Evolutionary conservation across 2,329 filamentous ascomycete genomes (phyloP), one percentile per base, ranked within the genome.

Genomic region (Geoglossum cookeanum): DNA sequence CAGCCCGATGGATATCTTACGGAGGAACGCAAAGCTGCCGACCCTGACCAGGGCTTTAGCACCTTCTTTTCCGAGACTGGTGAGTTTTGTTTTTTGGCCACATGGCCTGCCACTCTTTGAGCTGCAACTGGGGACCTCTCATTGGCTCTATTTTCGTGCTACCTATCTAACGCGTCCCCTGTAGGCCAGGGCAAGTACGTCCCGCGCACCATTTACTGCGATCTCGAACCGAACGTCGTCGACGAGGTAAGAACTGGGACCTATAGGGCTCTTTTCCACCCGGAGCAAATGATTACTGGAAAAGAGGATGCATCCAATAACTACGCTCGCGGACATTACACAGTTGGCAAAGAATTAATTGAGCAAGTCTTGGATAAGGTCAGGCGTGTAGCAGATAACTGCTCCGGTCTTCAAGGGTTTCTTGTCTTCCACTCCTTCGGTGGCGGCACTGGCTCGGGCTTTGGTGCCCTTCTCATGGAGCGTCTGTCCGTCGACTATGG

Each of bases 271-370:
- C 85, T 98, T 63, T 97, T 97, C 83, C 92, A 97, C 79, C 92
- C 92, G 60, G 92, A 97, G 77, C 86, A 94, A 77, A 95, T 98
- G 91, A 96, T 98, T 75, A 95, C 88, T 63, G 92, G 92, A 76
- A 97, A 97, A 84, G 92, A 97, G 81, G 92, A 97, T 83, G 92
- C 92, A 65, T 96, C 91, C 66, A 98, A 98, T 86, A 98, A 98
- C 84, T 97, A 97, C 71, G 92, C 92, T 67, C 91, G 92, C 81
- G 92, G 92, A 65, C 92, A 98, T 80, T 98, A 98, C 81, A 98
- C 92, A 62, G 90, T 97, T 67, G 92, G 92, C 72, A 97, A 97
- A 82, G 92, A 98, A 80, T 83, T 98, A 74, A 96, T 97, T 67
- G 92, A 98, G 73, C 84, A 90, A 72, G 92, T 97, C 61, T 78